Conservation (phyloP, 1,284 basidiomycete genomes). For the Schizophyllum commune region DNA sequence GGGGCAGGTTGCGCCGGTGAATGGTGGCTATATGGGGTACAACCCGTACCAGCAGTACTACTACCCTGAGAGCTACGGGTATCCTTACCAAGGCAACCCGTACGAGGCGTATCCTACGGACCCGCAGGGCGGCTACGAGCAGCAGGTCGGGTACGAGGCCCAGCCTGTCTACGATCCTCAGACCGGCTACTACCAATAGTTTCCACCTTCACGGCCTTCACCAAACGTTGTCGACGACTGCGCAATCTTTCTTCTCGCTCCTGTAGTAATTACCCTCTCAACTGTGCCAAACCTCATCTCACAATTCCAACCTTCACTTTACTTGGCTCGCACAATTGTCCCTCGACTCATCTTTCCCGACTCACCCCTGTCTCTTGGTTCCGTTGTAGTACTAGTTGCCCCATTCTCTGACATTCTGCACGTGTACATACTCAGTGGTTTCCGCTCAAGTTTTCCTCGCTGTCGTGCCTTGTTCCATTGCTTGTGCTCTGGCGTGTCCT, state of each 20-base stretch:
- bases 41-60: neutral
- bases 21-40: neutral
- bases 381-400: neutral
- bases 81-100: neutral
- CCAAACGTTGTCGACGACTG: too few species aligned
- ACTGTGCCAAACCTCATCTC: too few species aligned
- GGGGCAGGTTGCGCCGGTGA: neutral
- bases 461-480: neutral
- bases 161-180: neutral
- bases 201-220: neutral
- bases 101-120: neutral
- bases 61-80: neutral
- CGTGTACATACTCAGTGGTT: neutral
- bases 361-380: neutral
- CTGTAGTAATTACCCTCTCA: too few species aligned
- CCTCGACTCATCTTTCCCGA: neutral
- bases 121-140: neutral
- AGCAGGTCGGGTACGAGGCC: neutral
- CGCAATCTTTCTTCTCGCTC: too few species aligned
- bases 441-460: neutral
- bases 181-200: neutral
- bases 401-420: neutral
- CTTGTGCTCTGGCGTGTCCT: neutral
- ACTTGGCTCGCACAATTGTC: too few species aligned
- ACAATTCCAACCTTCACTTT: too few species aligned